Conservation (phyloP, 2,329 filamentous ascomycete genomes). For the Stagonosporopsis cucurbitacearum region DNA sequence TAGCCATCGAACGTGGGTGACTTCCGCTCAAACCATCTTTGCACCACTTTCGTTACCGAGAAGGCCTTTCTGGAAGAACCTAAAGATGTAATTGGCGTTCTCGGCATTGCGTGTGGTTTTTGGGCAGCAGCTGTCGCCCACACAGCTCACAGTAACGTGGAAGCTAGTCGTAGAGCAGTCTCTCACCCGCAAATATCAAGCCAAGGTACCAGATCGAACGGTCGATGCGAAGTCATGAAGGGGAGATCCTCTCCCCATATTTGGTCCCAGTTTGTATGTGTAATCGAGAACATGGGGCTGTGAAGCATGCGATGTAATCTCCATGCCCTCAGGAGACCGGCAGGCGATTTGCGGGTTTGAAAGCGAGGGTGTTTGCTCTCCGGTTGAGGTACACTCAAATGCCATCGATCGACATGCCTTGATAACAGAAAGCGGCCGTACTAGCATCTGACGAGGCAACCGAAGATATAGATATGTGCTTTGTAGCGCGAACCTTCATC, state of each 20-base stretch:
- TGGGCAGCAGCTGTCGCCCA: conserved; percentile 1
- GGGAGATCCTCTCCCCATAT: too few relatives aligned
- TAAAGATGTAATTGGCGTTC: not conserved
- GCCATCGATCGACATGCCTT: too few relatives aligned
- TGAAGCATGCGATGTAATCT: not conserved
- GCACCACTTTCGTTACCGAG: not conserved
- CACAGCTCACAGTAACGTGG: conserved; percentile 2
- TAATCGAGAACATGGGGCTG: too few relatives aligned
- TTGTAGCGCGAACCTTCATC: too few relatives aligned
- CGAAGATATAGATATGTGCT: not conserved
- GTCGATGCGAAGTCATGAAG: too few relatives aligned
- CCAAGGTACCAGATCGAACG: too few relatives aligned
- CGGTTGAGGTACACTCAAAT: not conserved
- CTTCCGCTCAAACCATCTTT: not conserved
- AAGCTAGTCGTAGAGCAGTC: not conserved
- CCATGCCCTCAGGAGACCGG: not conserved
- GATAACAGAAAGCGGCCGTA: too few relatives aligned
- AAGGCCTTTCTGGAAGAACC: not conserved
- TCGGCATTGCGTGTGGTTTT: not conserved
- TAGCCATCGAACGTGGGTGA: not conserved
- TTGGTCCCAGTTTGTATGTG: too few relatives aligned
- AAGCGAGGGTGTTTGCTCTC: not conserved
- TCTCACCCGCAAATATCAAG: not conserved
- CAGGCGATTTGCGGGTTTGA: not conserved
- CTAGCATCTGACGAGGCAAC: not conserved